phyloP scores from a whole-genome alignment of 345 rosid species.

The Boechera divaricarpa region DNA sequence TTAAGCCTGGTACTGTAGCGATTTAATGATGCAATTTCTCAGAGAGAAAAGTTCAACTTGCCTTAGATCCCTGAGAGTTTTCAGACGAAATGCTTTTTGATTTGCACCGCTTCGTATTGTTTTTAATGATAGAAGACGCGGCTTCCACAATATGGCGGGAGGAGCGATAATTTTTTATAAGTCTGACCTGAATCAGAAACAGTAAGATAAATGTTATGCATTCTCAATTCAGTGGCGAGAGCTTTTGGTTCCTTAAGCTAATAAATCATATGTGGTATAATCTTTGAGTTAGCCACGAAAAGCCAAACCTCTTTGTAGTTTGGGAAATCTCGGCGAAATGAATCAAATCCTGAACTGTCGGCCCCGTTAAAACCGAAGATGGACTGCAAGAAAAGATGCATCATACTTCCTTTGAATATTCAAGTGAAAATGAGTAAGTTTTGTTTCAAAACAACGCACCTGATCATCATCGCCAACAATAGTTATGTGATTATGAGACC shows the following conservation, averaged over 20 bases:
- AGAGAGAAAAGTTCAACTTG: slow-evolving; percentile 40
- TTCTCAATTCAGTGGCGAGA: not conserved
- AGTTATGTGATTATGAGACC: slow-evolving; percentile 77
- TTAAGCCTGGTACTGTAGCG: slow-evolving; percentile 3
- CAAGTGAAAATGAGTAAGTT: slow-evolving; percentile 3
- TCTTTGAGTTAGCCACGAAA: not conserved
- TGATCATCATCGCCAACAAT: slow-evolving; percentile 98
- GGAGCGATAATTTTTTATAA: slow-evolving; percentile 81
- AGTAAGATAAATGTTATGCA: slow-evolving; percentile 17
- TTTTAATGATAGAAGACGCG: slow-evolving; percentile 77
- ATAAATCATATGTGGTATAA: slow-evolving; percentile 12
- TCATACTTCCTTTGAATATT: slow-evolving; percentile 3
- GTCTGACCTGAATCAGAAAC: slow-evolving; percentile 64
- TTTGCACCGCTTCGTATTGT: slow-evolving; percentile 69
- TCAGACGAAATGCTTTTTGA: slow-evolving; percentile 74
- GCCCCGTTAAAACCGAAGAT: slow-evolving; percentile 97
- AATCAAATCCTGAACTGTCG: slow-evolving; percentile 85
- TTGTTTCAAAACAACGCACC: slow-evolving; percentile 47
- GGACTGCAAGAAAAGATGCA: slow-evolving; percentile 60
- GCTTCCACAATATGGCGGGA: slow-evolving; percentile 92
- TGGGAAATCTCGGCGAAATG: slow-evolving; percentile 83
- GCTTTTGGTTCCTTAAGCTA: slow-evolving; percentile 12
- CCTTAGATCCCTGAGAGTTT: slow-evolving; percentile 91
- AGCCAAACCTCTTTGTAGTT: slow-evolving; percentile 73
- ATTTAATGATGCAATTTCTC: slow-evolving; percentile 3